These are phyloP conservation scores for Scorias spongiosa DNA, from an alignment of 2,329 filamentous ascomycete species.

Conservation along the genomic window DNA sequence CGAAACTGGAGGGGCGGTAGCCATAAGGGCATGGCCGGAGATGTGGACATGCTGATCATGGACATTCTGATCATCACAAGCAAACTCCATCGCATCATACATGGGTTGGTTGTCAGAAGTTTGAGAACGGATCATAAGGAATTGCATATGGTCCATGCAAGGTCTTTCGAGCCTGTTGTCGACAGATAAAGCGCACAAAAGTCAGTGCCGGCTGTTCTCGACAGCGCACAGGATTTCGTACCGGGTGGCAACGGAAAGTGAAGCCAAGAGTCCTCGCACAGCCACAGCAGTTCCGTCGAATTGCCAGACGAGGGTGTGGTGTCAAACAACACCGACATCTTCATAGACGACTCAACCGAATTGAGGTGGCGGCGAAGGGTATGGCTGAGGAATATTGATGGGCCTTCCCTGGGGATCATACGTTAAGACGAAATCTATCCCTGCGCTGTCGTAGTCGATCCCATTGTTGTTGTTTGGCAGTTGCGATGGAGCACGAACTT, in stretches of 20 bases:
- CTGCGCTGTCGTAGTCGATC: slow-evolving; percentile 64
- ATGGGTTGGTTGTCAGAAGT: slow-evolving; percentile 24
- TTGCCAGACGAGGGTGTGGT: no score
- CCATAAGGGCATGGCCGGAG: slow-evolving; percentile 79
- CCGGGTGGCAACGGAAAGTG: background rate
- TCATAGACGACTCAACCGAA: slow-evolving; percentile 1
- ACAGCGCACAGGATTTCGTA: background rate
- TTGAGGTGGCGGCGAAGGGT: slow-evolving; percentile 47
- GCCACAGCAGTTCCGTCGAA: no score
- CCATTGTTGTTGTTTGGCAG: slow-evolving; percentile 21
- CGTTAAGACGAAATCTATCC: slow-evolving; percentile 84
- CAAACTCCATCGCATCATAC: slow-evolving; percentile 23
- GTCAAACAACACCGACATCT: no score
- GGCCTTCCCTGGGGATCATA: slow-evolving; percentile 39
- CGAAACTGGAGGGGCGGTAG: slow-evolving; percentile 64
- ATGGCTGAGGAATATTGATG: slow-evolving; percentile 27
- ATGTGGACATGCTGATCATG: slow-evolving; percentile 48
- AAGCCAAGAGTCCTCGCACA: background rate
- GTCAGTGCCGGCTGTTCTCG: slow-evolving; percentile 1
- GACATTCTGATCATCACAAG: slow-evolving; percentile 38
- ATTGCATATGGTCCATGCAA: slow-evolving; percentile 83
- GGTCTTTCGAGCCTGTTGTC: slow-evolving; percentile 63
- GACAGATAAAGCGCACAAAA: slow-evolving; percentile 6
- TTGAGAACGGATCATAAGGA: slow-evolving; percentile 48
- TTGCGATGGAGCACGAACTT: slow-evolving; percentile 10